phyloP scores from a whole-genome alignment of 2,329 filamentous ascomycete species.

The Trichoderma semiorbis region DNA sequence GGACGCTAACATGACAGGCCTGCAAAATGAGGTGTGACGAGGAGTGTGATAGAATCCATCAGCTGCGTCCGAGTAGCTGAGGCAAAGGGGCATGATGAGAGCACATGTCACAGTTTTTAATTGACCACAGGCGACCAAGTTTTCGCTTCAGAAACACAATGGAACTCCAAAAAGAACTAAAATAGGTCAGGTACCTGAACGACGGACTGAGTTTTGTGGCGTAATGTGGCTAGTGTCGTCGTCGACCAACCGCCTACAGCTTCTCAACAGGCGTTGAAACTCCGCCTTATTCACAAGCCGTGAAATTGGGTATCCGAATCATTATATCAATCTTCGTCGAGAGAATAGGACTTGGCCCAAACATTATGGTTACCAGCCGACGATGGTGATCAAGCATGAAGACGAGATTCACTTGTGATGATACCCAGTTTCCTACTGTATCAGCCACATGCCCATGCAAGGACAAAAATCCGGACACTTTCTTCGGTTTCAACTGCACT shows the following conservation, averaged over 20 bases:
- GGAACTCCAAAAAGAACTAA: neutral
- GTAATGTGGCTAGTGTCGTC: neutral
- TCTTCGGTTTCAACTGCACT: neutral
- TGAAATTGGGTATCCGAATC: neutral
- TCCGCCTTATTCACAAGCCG: neutral
- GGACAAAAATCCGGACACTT: neutral
- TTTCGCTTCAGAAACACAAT: neutral
- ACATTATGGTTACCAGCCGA: neutral
- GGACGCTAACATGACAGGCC: conserved; percentile 5
- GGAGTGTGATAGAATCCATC: neutral
- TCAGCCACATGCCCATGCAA: neutral
- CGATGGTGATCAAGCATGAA: neutral
- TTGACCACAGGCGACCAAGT: neutral
- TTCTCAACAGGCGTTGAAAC: neutral
- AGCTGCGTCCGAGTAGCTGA: too few relatives aligned
- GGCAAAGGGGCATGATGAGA: neutral
- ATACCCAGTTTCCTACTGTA: neutral
- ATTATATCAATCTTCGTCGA: neutral
- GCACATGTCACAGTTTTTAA: neutral
- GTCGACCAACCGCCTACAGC: neutral
- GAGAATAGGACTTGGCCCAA: too few relatives aligned
- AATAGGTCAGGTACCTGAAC: neutral
- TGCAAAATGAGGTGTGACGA: neutral
- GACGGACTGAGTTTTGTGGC: neutral
- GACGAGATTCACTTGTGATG: too few relatives aligned